Conservation (phyloP, 192 early-diverging fungal genomes). For the Radiomyces spectabilis region DNA sequence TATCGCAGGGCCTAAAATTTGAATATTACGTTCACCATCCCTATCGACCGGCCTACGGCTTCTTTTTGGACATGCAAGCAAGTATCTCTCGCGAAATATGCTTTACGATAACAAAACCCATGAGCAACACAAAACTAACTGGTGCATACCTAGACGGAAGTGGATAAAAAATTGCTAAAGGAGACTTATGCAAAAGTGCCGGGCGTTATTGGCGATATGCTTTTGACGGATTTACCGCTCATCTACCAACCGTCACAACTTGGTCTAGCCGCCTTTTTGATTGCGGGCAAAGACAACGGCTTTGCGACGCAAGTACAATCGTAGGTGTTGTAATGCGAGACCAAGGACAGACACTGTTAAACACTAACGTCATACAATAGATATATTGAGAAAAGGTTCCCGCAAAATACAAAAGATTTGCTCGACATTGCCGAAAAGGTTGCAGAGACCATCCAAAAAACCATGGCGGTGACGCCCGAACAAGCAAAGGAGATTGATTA, state of each 20-base stretch:
- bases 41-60: slow-evolving; percentile 58
- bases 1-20: slow-evolving; percentile 67
- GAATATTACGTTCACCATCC: slow-evolving; percentile 72
- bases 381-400: slow-evolving; percentile 37
- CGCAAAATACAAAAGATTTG: slow-evolving; percentile 30
- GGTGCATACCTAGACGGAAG: background rate
- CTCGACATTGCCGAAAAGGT: slow-evolving; percentile 47
- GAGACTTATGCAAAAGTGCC: slow-evolving; percentile 47
- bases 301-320: too few relatives aligned
- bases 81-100: background rate
- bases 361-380: too few relatives aligned
- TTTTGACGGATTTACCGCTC: slow-evolving; percentile 68
- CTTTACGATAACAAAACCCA: too few relatives aligned
- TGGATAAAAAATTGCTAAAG: slow-evolving; percentile 35
- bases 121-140: background rate
- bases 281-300: slow-evolving; percentile 47
- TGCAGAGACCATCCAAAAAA: slow-evolving; percentile 32
- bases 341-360: too few relatives aligned
- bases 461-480: slow-evolving; percentile 31
- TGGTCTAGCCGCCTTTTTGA: slow-evolving; percentile 55
- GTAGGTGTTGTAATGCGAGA: too few relatives aligned
- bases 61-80: slow-evolving; percentile 68
- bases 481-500: slow-evolving; percentile 55
- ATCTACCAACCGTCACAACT: slow-evolving; percentile 73
- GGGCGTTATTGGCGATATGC: slow-evolving; percentile 45